Evolutionary conservation across 495 filamentous ascomycete genomes (phyloP).

Genomic region (Penicillium fimorum): DNA sequence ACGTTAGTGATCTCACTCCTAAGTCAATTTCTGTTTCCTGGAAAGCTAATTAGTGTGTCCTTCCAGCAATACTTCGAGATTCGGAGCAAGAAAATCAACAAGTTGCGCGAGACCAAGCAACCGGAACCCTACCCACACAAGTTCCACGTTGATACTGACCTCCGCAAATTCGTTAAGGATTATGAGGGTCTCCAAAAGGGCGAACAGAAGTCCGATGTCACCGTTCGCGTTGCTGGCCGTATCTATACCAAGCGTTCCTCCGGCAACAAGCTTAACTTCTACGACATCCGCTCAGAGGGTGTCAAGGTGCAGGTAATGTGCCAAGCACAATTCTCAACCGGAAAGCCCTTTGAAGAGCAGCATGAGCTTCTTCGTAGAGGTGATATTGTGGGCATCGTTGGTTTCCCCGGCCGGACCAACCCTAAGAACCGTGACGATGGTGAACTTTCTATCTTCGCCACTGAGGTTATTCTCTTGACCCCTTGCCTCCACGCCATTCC

Average conservation of each 20-base stretch:
- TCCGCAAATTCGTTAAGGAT: constrained; percentile 71
- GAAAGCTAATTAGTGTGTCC: constrained; percentile 16
- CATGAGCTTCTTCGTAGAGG: constrained; percentile 88
- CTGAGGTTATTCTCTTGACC: constrained; percentile 76
- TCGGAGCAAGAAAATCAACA: constrained; percentile 78
- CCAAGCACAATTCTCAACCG: constrained; percentile 69
- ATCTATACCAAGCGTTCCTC: constrained; percentile 86
- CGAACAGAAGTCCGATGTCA: constrained; percentile 69
- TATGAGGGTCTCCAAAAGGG: constrained; percentile 80
- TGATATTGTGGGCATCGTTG: constrained; percentile 86
- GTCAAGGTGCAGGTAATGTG: constrained; percentile 89
- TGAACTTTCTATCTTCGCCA: constrained; percentile 92
- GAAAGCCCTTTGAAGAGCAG: constrained; percentile 72
- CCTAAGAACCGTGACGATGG: constrained; percentile 85
- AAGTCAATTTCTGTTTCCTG: background rate
- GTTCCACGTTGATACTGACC: constrained; percentile 80
- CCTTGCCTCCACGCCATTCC: constrained; percentile 94
- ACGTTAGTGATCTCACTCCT: constrained; percentile 53
- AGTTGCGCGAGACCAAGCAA: constrained; percentile 73
- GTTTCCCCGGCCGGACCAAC: constrained; percentile 83
- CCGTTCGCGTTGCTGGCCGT: constrained; percentile 73
- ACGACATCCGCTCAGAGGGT: constrained; percentile 83
- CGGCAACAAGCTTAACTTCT: constrained; percentile 87
- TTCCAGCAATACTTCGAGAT: constrained; percentile 96
- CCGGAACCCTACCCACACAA: constrained; percentile 97